Evolutionary conservation across 768 basidiomycete species (phyloP).

Genomic region (Lactifluus hygrophoroides): DNA sequence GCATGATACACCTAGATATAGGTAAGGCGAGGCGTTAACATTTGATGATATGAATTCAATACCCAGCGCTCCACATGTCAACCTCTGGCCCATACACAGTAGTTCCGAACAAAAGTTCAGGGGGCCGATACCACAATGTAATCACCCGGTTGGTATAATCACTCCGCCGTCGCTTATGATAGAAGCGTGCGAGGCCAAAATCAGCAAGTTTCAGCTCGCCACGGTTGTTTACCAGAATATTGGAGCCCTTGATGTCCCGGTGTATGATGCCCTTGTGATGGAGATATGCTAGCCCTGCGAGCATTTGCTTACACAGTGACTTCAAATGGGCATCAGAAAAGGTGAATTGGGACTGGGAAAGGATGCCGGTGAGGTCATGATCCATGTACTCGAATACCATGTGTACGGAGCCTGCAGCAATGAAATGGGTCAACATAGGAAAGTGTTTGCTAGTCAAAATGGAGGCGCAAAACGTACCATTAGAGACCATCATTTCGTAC

Average conservation of each 20-base stretch:
- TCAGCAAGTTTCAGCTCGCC: constrained; percentile 96
- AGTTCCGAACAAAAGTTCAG: constrained; percentile 89
- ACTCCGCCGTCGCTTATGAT: constrained; percentile 78
- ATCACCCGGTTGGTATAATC: constrained; percentile 99
- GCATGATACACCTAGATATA: constrained; percentile 85
- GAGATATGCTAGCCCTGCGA: constrained; percentile 87
- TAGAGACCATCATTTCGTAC: constrained; percentile 98
- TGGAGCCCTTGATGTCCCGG: constrained; percentile 98
- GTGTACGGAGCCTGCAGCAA: constrained; percentile 72
- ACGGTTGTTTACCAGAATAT: constrained; percentile 85
- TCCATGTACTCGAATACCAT: constrained; percentile 99
- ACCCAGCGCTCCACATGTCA: constrained; percentile 99
- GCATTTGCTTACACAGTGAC: constrained; percentile 93
- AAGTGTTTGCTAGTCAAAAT: constrained; percentile 1
- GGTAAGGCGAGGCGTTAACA: background rate
- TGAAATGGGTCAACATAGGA: background rate
- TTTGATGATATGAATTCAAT: constrained; percentile 15
- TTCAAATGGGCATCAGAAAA: constrained; percentile 89
- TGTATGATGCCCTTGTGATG: constrained; percentile 96
- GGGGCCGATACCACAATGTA: constrained; percentile 96
- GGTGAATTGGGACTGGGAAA: constrained; percentile 81
- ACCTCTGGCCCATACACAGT: constrained; percentile 96
- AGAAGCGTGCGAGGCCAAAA: constrained; percentile 95
- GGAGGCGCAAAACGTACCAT: constrained; percentile 46
- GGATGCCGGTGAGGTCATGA: constrained; percentile 90